A percentile compares a stretch with the other conserved stretches of the same genome.
Evolutionary conservation across 192 early-diverging fungal species (phyloP).

Genomic region (Paraglomus occultum): DNA sequence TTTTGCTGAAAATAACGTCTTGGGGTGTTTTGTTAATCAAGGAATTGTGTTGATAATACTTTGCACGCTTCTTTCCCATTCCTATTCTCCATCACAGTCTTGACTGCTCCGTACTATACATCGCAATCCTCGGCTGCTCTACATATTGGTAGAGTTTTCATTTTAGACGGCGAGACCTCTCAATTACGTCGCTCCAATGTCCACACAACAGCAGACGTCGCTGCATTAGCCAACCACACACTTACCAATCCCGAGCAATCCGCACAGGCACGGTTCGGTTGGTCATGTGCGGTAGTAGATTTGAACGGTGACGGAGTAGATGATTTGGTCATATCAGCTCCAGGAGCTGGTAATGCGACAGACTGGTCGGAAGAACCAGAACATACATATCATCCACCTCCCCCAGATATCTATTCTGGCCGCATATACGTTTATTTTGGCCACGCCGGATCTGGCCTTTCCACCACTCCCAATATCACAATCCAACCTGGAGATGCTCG

Average conservation of each 20-base stretch:
- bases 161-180: conserved; percentile 35
- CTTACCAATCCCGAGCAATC: conserved; percentile 24
- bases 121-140: conserved; percentile 21
- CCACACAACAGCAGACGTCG: conserved; percentile 42
- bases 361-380: too few species aligned
- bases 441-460: too few species aligned
- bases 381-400: too few species aligned
- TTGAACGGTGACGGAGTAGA: conserved; percentile 85
- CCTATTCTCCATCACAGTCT: conserved; percentile 15
- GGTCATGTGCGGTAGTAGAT: conserved; percentile 73
- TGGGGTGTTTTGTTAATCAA: too few species aligned
- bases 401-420: too few species aligned
- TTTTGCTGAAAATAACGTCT: too few species aligned
- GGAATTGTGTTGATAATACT: too few species aligned
- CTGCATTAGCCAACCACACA: conserved; percentile 37
- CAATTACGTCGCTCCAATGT: conserved; percentile 18
- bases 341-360: conserved; percentile 36
- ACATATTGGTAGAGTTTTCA: conserved; percentile 60
- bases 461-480: background rate
- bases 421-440: too few species aligned
- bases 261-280: conserved; percentile 65
- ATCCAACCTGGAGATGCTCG: background rate
- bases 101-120: conserved; percentile 62
- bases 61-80: too few species aligned
- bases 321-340: conserved; percentile 76